Evolutionary conservation across 2,329 filamentous ascomycete species (phyloP), one percentile per base, ranked within the genome.

Genomic region (Fonsecaea monophora): DNA sequence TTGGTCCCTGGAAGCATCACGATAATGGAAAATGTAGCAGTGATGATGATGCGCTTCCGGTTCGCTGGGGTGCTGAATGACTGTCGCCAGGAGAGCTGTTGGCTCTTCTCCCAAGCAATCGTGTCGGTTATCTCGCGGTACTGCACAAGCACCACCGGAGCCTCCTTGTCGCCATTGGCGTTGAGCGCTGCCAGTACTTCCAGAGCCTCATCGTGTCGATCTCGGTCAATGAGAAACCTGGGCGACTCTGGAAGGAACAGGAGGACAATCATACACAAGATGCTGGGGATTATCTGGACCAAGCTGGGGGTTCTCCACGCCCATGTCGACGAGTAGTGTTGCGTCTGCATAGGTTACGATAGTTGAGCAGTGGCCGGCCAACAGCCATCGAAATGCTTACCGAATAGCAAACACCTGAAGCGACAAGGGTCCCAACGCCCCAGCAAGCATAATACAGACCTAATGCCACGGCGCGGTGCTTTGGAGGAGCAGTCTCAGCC

Each of bases 191-290:
- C 82, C 0, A 85, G 75, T 0, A 79, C 75, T 4, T 72, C 58
- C 2, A 78, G 75, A 2, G 83, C 83, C 42, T 80, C 81, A 12
- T 82, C 78, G 21, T 77, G 75, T 3, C 75, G 74, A 15, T 78
- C 81, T 18, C 81, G 71, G 40, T 78, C 74, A 2, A 88, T 79
- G 34, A 88, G 75, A 82, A 83, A 89, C 42, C 87, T 81, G 1
- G 87, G 87, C 0, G 83, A 86, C 68, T 90, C 88, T 0, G 87
- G 87, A 4, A 87, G 80, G 59, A 86, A 82, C 69, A 78, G 80
- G 59, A 84, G 75, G 61, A 83, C 80, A 9, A 75, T 62, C 18
- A 86, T 78, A 68, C 84, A 80, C 74, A 78, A 72, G 13, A 81
- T 66, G 13, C 81, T 81, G 12, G 80, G 83, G 4, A 82, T 66